Conservation (phyloP, 164 flowering plant species). For the Vitis labrusca region DNA sequence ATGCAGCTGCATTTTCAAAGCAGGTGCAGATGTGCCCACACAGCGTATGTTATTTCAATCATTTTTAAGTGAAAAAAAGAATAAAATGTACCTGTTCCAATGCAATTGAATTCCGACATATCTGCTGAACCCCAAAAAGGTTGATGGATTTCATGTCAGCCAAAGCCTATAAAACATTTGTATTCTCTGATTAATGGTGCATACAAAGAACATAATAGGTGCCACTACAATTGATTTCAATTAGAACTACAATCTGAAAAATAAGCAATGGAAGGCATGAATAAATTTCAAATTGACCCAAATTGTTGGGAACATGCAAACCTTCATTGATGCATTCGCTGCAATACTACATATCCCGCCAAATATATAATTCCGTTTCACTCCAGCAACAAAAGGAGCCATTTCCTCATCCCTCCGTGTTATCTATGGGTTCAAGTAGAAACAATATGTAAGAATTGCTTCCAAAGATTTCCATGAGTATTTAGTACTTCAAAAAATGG, state of each 20-base stretch:
- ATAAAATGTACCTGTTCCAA: constrained; percentile 77
- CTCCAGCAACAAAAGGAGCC: constrained; percentile 83
- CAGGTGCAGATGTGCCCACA: no score
- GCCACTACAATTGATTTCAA: neutral
- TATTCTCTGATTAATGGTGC: constrained; percentile 11
- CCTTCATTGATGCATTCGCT: constrained; percentile 86
- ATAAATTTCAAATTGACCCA: neutral
- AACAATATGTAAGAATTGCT: neutral
- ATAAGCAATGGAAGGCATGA: neutral
- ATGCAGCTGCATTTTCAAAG: no score
- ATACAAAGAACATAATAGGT: neutral
- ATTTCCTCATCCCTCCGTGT: constrained; percentile 97
- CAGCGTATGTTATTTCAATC: neutral
- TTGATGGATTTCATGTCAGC: constrained; percentile 91
- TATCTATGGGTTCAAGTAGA: constrained; percentile 43
- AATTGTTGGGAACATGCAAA: constrained; percentile 19
- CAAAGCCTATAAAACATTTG: constrained; percentile 66
- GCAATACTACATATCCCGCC: constrained; percentile 95
- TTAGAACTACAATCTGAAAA: neutral
- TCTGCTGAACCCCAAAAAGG: constrained; percentile 98
- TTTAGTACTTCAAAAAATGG: neutral
- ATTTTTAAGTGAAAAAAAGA: neutral
- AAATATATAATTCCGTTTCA: constrained; percentile 82
- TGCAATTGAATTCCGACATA: constrained; percentile 95
- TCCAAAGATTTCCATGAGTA: neutral